Percentiles rank a stretch among this genome's conserved stretches.
Conservation (phyloP, 768 basidiomycete species). For the Exidia glandulosa region DNA sequence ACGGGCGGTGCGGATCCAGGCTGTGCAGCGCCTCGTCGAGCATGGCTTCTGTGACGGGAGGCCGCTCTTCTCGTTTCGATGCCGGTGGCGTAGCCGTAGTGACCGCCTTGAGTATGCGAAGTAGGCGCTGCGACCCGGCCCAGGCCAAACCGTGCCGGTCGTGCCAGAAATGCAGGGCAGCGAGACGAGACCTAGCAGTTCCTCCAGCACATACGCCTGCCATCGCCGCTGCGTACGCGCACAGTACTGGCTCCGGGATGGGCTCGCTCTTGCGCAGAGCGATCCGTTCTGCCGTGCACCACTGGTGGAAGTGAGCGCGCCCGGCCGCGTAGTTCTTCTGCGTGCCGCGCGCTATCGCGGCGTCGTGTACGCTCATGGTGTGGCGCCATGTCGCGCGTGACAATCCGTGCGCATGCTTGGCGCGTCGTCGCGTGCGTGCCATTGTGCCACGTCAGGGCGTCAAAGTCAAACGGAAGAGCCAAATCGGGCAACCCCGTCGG, state of each 20-base stretch:
- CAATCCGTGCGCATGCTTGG: not conserved
- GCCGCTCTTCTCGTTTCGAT: slow-evolving; percentile 5
- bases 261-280: not conserved
- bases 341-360: not conserved
- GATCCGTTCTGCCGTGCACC: not conserved
- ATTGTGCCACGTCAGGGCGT: not conserved
- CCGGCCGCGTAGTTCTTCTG: not conserved
- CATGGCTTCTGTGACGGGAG: slow-evolving; percentile 26
- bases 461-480: too few relatives aligned
- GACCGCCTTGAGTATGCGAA: not conserved
- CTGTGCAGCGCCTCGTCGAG: slow-evolving; percentile 12
- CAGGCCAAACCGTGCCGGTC: not conserved
- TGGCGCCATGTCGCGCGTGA: not conserved
- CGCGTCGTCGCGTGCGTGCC: not conserved
- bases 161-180: not conserved
- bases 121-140: not conserved
- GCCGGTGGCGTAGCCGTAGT: not conserved
- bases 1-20: slow-evolving; percentile 19
- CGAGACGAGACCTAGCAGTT: not conserved
- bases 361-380: not conserved
- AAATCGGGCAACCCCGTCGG: too few relatives aligned
- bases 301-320: not conserved
- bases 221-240: not conserved
- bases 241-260: not conserved
- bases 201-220: not conserved